Percentiles rank a stretch among this genome's conserved stretches.
phyloP scores from a whole-genome alignment of 805 yeast genomes.

The Blastobotrys mokoenaii region DNA sequence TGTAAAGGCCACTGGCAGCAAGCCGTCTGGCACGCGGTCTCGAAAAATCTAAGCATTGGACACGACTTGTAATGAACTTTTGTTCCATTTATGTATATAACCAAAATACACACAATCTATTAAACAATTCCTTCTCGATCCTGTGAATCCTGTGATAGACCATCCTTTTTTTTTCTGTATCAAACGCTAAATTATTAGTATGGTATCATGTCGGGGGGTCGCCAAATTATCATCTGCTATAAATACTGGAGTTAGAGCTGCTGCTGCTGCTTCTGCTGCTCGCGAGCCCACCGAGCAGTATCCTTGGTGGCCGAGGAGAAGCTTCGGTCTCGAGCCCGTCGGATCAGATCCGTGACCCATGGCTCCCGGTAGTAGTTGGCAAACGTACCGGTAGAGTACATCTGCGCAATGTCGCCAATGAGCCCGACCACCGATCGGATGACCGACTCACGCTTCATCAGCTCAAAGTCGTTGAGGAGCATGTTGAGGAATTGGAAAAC shows the following conservation, averaged over 20 bases:
- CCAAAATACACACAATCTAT: too few relatives aligned
- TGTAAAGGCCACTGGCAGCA: too few relatives aligned
- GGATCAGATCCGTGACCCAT: constrained; percentile 76
- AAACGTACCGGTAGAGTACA: constrained; percentile 73
- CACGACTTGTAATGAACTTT: too few relatives aligned
- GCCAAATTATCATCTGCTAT: background rate
- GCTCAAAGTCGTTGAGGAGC: constrained; percentile 50
- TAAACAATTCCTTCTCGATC: too few relatives aligned
- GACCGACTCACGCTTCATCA: constrained; percentile 58
- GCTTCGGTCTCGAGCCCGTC: constrained; percentile 56
- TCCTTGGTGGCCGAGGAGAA: constrained; percentile 66
- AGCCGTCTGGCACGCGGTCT: background rate
- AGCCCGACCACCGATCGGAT: constrained; percentile 82
- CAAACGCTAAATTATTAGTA: too few relatives aligned
- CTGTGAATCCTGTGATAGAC: too few relatives aligned
- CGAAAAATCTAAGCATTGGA: background rate
- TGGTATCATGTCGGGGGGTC: too few relatives aligned
- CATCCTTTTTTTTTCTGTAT: too few relatives aligned
- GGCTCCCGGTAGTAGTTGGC: constrained; percentile 55
- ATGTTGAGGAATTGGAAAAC: constrained; percentile 62
- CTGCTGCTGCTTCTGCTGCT: constrained; percentile 51
- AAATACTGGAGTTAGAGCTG: too few relatives aligned
- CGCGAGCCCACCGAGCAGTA: constrained; percentile 98
- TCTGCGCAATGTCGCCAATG: constrained; percentile 85
- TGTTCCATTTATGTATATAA: too few relatives aligned